Conservation (phyloP, 768 basidiomycete species). For the Boletus pseudopeckii region DNA sequence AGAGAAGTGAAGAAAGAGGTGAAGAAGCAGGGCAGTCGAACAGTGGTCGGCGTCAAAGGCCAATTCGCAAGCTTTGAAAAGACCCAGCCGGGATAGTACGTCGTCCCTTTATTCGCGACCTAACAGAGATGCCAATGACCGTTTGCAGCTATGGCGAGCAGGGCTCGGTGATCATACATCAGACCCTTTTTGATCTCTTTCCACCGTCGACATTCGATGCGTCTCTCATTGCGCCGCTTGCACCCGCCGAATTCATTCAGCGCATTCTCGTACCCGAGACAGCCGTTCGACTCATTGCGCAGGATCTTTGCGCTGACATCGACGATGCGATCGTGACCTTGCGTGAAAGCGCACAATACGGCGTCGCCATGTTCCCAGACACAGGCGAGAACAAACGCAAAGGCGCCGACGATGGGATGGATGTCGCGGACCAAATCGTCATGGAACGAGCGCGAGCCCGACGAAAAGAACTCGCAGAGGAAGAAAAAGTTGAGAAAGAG, state of each 20-base stretch:
- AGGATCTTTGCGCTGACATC: conserved; percentile 56
- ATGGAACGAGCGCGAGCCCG: conserved; percentile 42
- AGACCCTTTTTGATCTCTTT: conserved; percentile 72
- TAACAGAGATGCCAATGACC: neutral
- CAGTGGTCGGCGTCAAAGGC: conserved; percentile 62
- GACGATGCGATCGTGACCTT: conserved; percentile 56
- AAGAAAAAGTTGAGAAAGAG: conserved; percentile 35
- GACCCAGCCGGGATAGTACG: conserved; percentile 89
- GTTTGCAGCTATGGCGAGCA: conserved; percentile 75
- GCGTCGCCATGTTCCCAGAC: conserved; percentile 78
- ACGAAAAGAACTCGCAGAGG: conserved; percentile 40
- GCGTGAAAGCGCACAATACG: conserved; percentile 77
- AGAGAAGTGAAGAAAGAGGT: conserved; percentile 59
- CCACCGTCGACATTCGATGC: conserved; percentile 58
- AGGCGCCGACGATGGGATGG: conserved; percentile 35
- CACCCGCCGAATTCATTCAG: conserved; percentile 72
- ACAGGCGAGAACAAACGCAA: conserved; percentile 28
- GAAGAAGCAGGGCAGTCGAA: conserved; percentile 60
- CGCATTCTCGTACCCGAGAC: conserved; percentile 90
- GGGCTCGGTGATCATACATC: conserved; percentile 77
- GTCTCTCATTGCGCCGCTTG: conserved; percentile 58
- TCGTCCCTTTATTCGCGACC: conserved; percentile 12
- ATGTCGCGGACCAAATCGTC: conserved; percentile 39
- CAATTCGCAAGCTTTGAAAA: conserved; percentile 80
- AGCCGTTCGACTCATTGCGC: conserved; percentile 74